Evolutionary conservation across 2,329 filamentous ascomycete genomes (phyloP), one percentile per base, ranked within the genome.

Genomic region (Botrytis fragariae): DNA sequence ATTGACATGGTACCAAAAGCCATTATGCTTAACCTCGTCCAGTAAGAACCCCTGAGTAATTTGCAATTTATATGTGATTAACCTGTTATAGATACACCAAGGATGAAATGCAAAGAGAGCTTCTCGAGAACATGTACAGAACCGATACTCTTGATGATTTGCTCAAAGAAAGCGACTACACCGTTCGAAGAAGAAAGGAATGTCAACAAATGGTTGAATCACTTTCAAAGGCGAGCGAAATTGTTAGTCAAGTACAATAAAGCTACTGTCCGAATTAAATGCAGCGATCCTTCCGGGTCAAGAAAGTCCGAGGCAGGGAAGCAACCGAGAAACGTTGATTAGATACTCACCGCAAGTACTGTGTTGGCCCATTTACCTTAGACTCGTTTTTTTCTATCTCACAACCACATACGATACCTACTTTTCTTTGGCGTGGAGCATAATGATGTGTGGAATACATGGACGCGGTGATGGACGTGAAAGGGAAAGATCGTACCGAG

Each of bases 1-100:
- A 98, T 98, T 77, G 96, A 99, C 81, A 99, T 99, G 96, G 96
- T 99, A 9, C 96, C 96, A 78, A 99, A 99, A 86, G 96, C 96
- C 59, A 97, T 99, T 82, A 99, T 99, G 96, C 88, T 98, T 78
- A 98, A 89, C 79, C 92, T 99, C 63, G 96, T 99, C 69, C 91
- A 95, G 92, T 97, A 90, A 82, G 94, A 91, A 32, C 25, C 59
- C 59, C 3, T 12, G 42, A 22, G 16, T 29, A 32, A 5, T 67
- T 70, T 39, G 12, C 25, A 7, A 57, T 44, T 5, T 12, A 29
- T 14, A 54, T 54, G 12, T 35, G 71, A 61, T 74, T 79, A 75
- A 79, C 70, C 37, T 32, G 25, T 22, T 35, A 69, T 77, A 97
- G 94, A 81, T 93, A 91, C 83, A 97, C 95, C 79, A 98, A 98